These are phyloP conservation scores for Postia placenta DNA, from an alignment of 768 basidiomycete species.

Conservation along the genomic window DNA sequence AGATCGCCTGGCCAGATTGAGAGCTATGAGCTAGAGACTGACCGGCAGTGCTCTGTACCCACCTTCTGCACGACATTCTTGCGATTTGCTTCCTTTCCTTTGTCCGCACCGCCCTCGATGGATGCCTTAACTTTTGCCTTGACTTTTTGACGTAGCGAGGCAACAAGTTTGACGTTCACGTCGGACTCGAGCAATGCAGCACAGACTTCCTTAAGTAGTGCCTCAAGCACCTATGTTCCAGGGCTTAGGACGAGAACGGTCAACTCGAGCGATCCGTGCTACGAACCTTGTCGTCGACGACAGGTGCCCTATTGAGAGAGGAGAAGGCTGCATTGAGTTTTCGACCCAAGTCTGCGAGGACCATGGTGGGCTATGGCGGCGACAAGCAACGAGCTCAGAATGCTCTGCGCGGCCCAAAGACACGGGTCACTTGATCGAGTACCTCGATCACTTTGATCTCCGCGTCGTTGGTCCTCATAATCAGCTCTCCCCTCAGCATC, in stretches of 20 bases:
- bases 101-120: slow-evolving; percentile 62
- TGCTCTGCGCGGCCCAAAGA: neutral
- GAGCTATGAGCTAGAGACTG: neutral
- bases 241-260: neutral
- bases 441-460: slow-evolving; percentile 10
- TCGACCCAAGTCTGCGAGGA: slow-evolving; percentile 91
- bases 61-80: slow-evolving; percentile 93
- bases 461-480: slow-evolving; percentile 7
- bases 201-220: slow-evolving; percentile 90
- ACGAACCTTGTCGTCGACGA: slow-evolving; percentile 87
- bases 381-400: neutral
- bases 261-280: neutral
- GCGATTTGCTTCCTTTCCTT: slow-evolving; percentile 73
- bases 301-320: slow-evolving; percentile 77
- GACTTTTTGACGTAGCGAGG: slow-evolving; percentile 81
- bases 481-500: neutral
- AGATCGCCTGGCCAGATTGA: slow-evolving; percentile 88
- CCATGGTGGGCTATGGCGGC: slow-evolving; percentile 50
- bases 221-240: slow-evolving; percentile 75
- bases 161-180: slow-evolving; percentile 96
- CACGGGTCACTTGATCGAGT: slow-evolving; percentile 1
- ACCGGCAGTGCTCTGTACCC: slow-evolving; percentile 13
- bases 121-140: slow-evolving; percentile 84
- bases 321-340: slow-evolving; percentile 91
- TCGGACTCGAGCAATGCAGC: slow-evolving; percentile 92